Conservation (phyloP, 75 land plant genomes). For the Isoetes taiwanensis region DNA sequence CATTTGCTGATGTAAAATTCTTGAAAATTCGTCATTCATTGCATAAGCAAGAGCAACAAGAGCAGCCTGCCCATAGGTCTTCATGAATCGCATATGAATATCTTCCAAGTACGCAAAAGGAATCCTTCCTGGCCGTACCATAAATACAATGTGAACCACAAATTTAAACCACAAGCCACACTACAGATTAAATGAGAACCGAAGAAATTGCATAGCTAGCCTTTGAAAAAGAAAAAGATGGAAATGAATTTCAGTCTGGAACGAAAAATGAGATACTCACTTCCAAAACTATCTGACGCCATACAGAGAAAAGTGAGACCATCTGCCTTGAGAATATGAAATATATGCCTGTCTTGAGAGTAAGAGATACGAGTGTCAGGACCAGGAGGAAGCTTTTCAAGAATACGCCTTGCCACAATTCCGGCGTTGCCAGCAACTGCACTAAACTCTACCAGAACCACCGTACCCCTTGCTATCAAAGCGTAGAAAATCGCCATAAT, state of each 20-base stretch:
- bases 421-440: neutral
- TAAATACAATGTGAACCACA: neutral
- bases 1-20: conserved; percentile 96
- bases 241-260: too few species aligned
- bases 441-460: conserved; percentile 1
- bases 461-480: neutral
- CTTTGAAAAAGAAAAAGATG: too few species aligned
- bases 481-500: conserved; percentile 5
- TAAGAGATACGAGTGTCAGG: conserved; percentile 52
- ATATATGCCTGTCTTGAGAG: conserved; percentile 65
- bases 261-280: conserved; percentile 24
- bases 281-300: conserved; percentile 75
- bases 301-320: conserved; percentile 69
- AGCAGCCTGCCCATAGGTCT: conserved; percentile 77
- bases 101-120: conserved; percentile 88
- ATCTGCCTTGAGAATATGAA: conserved; percentile 57
- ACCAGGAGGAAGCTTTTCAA: conserved; percentile 1
- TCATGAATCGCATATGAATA: conserved; percentile 90
- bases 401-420: neutral
- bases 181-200: too few species aligned
- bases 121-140: conserved; percentile 48
- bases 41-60: conserved; percentile 76
- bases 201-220: too few species aligned
- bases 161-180: too few species aligned
- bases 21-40: conserved; percentile 96